Evolutionary conservation across 768 basidiomycete species (phyloP).

Genomic region (Lactarius hatsudake): DNA sequence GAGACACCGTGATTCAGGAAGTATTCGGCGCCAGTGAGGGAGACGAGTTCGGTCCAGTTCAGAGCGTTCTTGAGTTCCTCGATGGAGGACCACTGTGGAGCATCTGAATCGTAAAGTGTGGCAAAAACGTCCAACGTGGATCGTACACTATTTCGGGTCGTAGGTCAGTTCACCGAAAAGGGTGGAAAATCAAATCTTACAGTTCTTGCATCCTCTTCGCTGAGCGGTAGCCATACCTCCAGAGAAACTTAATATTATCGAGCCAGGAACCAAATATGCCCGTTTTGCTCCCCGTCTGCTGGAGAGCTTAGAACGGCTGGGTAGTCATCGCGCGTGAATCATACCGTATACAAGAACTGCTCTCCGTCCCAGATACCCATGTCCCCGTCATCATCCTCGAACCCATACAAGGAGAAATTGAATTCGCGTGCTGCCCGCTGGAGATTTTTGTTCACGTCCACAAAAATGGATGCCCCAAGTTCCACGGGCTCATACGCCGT

Average conservation of each 20-base stretch:
- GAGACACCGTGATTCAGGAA: constrained; percentile 53
- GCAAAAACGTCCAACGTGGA: constrained; percentile 49
- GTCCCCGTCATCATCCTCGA: constrained; percentile 47
- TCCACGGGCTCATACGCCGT: constrained; percentile 63
- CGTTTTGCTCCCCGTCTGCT: neutral
- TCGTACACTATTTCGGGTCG: constrained; percentile 45
- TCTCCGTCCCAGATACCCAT: constrained; percentile 85
- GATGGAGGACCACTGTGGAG: constrained; percentile 62
- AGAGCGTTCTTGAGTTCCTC: constrained; percentile 28
- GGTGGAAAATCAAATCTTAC: constrained; percentile 10
- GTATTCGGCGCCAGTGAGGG: constrained; percentile 54
- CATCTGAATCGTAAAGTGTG: constrained; percentile 49
- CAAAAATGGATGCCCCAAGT: constrained; percentile 87
- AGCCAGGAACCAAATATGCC: constrained; percentile 13
- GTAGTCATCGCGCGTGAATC: constrained; percentile 25
- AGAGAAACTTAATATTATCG: constrained; percentile 17
- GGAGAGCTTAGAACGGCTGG: neutral
- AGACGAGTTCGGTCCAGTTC: constrained; percentile 36
- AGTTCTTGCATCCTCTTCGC: constrained; percentile 9
- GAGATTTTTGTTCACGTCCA: constrained; percentile 67
- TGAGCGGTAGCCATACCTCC: constrained; percentile 22
- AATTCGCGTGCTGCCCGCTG: constrained; percentile 79
- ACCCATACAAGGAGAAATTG: constrained; percentile 54
- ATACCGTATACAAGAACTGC: constrained; percentile 61
- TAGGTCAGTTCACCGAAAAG: neutral